phyloP scores from a whole-genome alignment of 192 early-diverging fungal species.

The Coemansia asiatica region DNA sequence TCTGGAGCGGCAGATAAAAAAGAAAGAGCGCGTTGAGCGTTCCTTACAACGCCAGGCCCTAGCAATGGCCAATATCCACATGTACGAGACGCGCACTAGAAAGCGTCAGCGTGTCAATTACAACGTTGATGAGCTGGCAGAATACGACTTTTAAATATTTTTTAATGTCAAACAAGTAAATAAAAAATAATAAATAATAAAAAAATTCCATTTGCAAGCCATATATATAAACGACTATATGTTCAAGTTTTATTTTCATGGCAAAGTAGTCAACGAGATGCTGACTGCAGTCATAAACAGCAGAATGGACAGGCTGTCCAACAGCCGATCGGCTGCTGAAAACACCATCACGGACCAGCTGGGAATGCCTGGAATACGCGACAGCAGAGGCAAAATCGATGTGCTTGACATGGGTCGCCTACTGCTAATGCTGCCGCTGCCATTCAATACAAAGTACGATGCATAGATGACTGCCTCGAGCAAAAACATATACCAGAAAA shows the following conservation, averaged over 20 bases:
- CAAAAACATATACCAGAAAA: slow-evolving; percentile 37
- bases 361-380: slow-evolving; percentile 29
- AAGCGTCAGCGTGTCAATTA: slow-evolving; percentile 55
- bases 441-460: slow-evolving; percentile 22
- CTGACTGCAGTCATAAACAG: slow-evolving; percentile 35
- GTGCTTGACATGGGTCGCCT: neutral
- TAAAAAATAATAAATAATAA: neutral
- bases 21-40: slow-evolving; percentile 33
- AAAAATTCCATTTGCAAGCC: neutral
- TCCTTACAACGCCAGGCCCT: slow-evolving; percentile 38
- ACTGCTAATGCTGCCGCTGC: slow-evolving; percentile 3
- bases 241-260: neutral
- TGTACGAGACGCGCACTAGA: slow-evolving; percentile 52
- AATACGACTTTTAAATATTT: slow-evolving; percentile 11
- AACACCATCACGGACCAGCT: slow-evolving; percentile 18
- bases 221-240: neutral
- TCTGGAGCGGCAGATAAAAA: slow-evolving; percentile 29
- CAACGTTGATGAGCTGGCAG: slow-evolving; percentile 21
- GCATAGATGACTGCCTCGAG: slow-evolving; percentile 30
- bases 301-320: slow-evolving; percentile 34
- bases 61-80: slow-evolving; percentile 40
- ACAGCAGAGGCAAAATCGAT: slow-evolving; percentile 1
- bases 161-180: neutral
- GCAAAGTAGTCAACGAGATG: slow-evolving; percentile 6
- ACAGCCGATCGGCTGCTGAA: slow-evolving; percentile 27